Base-by-base conservation (phyloP, 1,284 basidiomycete genomes). In the Mycosarcoma maydis region DNA sequence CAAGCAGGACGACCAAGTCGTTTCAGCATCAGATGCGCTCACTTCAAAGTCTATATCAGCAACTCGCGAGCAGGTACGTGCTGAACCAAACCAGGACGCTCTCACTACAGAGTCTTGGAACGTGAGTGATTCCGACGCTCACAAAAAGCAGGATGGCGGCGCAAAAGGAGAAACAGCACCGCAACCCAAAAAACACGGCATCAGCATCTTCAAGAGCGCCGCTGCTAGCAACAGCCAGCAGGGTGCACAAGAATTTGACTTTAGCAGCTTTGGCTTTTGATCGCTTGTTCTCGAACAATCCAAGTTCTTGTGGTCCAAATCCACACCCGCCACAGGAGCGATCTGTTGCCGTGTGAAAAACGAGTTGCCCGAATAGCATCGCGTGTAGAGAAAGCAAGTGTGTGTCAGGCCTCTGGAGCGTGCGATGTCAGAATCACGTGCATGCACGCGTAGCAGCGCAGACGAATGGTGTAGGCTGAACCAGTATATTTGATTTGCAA, bases 231-330 rank as follows among this genome's bases (percentile, higher is more conserved):
- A 61, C 40, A 65, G 55, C 41, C 59, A 68, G 32, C 73, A 75
- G 45, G 73, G 73, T 2, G 73, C 73, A 6, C 71, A 73, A 40
- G 73, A 76, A 29, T 76, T 76, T 24, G 61, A 66, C 54, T 72
- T 76, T 45, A 38, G 64, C 56, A 68, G 56, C 23, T 76, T 76
- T 38, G 73, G 64, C n/a, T 75, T 75, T 45, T 75, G 50, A 61
- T n/a, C n/a, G n/a, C n/a, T n/a, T n/a, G n/a, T n/a, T n/a, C n/a
- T n/a, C n/a, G n/a, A n/a, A n/a, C n/a, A n/a, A n/a, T n/a, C n/a
- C n/a, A n/a, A n/a, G n/a, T n/a, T n/a, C n/a, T n/a, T n/a, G n/a
- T n/a, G n/a, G n/a, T n/a, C n/a, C n/a, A n/a, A n/a, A n/a, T n/a
- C n/a, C n/a, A n/a, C n/a, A n/a, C n/a, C n/a, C n/a, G n/a, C n/a